Conservation (phyloP, 2,329 filamentous ascomycete genomes). For the Diaporthe longicolla region DNA sequence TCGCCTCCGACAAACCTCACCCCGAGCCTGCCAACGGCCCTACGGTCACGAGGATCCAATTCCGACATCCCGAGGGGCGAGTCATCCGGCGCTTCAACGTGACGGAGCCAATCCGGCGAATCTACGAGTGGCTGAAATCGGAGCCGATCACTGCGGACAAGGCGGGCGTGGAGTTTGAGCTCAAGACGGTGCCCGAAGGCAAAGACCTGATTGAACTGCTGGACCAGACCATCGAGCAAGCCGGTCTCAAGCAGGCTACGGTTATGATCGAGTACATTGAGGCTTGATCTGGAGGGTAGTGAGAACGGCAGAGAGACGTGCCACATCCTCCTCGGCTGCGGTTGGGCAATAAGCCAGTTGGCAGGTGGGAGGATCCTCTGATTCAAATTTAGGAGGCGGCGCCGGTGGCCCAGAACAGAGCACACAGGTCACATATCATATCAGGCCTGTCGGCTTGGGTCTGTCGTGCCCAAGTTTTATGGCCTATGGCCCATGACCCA, state of each 20-base stretch:
- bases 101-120: constrained; percentile 81
- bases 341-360: background rate
- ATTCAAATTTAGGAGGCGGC: background rate
- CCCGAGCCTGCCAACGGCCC: constrained; percentile 81
- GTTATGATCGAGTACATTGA: constrained; percentile 86
- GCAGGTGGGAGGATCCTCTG: background rate
- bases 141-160: constrained; percentile 82
- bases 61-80: constrained; percentile 86
- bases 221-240: constrained; percentile 81
- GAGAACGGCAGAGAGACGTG: background rate
- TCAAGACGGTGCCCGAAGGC: constrained; percentile 83
- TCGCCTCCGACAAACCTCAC: constrained; percentile 81
- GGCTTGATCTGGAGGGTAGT: background rate
- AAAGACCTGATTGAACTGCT: constrained; percentile 85
- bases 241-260: constrained; percentile 90
- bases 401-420: background rate
- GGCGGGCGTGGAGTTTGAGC: constrained; percentile 83
- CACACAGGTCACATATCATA: constrained; percentile 19
- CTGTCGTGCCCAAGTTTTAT: background rate
- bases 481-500: background rate
- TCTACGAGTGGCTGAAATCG: constrained; percentile 98
- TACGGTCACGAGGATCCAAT: constrained; percentile 89
- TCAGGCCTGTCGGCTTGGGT: background rate
- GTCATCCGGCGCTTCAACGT: constrained; percentile 89
- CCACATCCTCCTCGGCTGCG: background rate